Percentiles rank a stretch among this genome's conserved stretches.
Evolutionary conservation across 225 moss, liverwort and hornwort species (phyloP).

Genomic region (Polytrichum formosum): DNA sequence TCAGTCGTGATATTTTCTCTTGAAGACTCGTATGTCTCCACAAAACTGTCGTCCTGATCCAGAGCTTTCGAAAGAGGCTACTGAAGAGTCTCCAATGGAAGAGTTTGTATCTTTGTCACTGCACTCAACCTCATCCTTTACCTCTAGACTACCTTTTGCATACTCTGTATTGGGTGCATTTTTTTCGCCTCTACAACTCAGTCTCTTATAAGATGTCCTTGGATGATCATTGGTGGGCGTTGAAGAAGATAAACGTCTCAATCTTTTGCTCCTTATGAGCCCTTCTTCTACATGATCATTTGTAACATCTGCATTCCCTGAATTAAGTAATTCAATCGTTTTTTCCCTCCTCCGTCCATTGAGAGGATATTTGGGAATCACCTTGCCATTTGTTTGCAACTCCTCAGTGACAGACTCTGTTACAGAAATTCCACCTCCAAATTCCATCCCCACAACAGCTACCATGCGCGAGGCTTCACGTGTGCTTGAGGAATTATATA

Average conservation of each 20-base stretch:
- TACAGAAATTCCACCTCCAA: background rate
- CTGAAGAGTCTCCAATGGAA: no score
- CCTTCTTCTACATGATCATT: background rate
- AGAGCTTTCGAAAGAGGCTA: background rate
- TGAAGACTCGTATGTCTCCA: background rate
- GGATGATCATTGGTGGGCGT: no score
- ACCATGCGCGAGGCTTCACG: background rate
- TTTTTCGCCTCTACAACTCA: no score
- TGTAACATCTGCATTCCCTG: background rate
- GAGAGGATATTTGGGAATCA: background rate
- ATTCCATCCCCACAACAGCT: background rate
- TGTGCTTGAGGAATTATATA: background rate
- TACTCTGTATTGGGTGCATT: no score
- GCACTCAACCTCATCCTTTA: no score
- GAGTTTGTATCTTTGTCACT: no score
- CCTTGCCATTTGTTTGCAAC: background rate
- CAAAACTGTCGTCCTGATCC: background rate
- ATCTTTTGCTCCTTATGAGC: background rate
- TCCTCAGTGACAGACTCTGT: background rate
- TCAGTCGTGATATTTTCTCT: background rate
- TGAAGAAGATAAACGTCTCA: no score
- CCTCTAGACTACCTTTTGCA: no score
- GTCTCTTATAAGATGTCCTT: no score
- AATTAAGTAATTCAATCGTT: background rate
- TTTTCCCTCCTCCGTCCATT: background rate